Evolutionary conservation across 768 basidiomycete genomes (phyloP).

Genomic region (Amanita inopinata): DNA sequence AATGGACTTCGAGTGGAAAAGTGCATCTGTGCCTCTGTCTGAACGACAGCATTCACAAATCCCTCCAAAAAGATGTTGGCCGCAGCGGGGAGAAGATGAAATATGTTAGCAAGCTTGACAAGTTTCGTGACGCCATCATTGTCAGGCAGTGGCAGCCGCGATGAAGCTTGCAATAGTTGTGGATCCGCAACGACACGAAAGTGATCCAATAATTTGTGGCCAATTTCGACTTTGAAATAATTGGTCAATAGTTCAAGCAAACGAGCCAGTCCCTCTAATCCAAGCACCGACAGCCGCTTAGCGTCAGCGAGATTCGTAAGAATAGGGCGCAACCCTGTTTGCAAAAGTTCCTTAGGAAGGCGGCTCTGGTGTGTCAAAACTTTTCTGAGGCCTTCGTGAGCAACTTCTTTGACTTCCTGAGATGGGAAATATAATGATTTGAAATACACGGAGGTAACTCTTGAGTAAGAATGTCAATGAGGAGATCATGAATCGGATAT

Average conservation of each 20-base stretch:
- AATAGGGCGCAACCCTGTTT: constrained; percentile 92
- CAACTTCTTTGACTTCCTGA: constrained; percentile 88
- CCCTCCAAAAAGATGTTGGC: constrained; percentile 88
- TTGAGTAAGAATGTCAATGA: constrained; percentile 20
- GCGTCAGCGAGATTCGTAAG: constrained; percentile 97
- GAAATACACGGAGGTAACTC: constrained; percentile 94
- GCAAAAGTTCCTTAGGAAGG: constrained; percentile 89
- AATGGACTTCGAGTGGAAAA: constrained; percentile 88
- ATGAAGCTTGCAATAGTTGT: constrained; percentile 70
- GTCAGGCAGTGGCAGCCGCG: constrained; percentile 71
- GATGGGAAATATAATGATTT: constrained; percentile 93
- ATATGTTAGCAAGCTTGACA: constrained; percentile 92
- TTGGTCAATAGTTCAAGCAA: constrained; percentile 91
- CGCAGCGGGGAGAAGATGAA: constrained; percentile 89
- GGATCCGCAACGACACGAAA: constrained; percentile 90
- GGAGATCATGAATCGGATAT: not conserved
- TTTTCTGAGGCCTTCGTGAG: constrained; percentile 86
- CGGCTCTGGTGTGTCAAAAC: constrained; percentile 85
- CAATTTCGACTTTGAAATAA: constrained; percentile 99
- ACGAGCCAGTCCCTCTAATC: constrained; percentile 88
- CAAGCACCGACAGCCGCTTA: constrained; percentile 84
- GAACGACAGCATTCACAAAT: constrained; percentile 81
- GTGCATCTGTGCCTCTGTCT: constrained; percentile 86
- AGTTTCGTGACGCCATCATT: constrained; percentile 90
- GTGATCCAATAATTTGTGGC: constrained; percentile 93